Base-by-base conservation (phyloP, 176 grass and related monocot species). In the Oryza brachyantha region DNA sequence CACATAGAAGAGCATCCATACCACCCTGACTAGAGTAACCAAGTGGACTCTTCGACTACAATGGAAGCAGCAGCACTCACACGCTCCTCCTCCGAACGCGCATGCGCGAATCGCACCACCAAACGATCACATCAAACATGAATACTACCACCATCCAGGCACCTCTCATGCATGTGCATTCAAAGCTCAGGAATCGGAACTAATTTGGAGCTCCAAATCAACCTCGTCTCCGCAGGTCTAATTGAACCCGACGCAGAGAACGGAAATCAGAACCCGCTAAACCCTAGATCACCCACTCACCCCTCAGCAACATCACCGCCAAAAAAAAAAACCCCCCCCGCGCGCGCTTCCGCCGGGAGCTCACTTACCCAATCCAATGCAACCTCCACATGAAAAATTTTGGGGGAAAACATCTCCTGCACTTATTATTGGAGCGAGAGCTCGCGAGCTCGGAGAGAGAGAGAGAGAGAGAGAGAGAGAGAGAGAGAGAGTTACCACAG, bases 291-390 rank as follows among this genome's bases (percentile, higher is more conserved):
- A 81, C n/a, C 21, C 66, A 16, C 69, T 36, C 85, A 62, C 52
- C 19, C 17, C 35, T 2, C 19, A 64, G 37, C 69, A 67, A 36
- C 73, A 3, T 52, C 35, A 7, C 21, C 29, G 2, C 36, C 3
- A 12, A 29, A 24, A 55, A 29, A 29, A 50, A 48, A 48, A 50
- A 19, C 2, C 10, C 10, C 2, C 8, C 48, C 63, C n/a, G 39
- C 29, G 25, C 13, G 32, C 50, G 29, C 61, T 70, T 62, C 25
- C 38, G 0, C 63, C 29, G 4, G 1, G 7, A 50, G 13, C 42
- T 45, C 13, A 11, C 31, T 29, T n/a, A 39, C 16, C 70, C 87
- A 85, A 85, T n/a, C 70, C 87, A 85, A 85, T 89, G 87, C 82
- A 45, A 59, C 66, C 78, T 41, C 5, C 13, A 54, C 13, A 59